Evolutionary conservation across 2,329 filamentous ascomycete genomes (phyloP), one percentile per base, ranked within the genome.

Genomic region (Mycosphaerella sp.): DNA sequence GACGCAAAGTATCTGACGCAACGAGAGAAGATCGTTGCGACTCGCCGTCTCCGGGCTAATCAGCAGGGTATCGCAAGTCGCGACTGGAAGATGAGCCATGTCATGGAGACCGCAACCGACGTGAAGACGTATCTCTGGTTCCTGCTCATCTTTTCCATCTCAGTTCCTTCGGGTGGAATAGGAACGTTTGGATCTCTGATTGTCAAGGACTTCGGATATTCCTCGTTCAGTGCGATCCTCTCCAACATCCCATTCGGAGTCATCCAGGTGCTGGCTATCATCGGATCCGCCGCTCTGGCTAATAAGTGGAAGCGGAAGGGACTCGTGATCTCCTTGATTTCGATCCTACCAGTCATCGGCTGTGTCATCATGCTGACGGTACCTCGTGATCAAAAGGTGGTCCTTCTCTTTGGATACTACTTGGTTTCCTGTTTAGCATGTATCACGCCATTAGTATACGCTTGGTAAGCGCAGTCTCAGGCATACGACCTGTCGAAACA

Each of bases 211-310:
- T 51, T 51, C 34, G 48, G 48, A n/a, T 51, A 44, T 10, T 32
- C 40, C 9, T 43, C 40, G n/a, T 51, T 51, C 10, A 14, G 26
- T 34, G 43, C 48, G 4, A 51, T 51, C 48, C 32, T 51, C 12
- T 51, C 45, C 42, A 51, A 51, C 5, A 32, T 51, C 7, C 48
- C 48, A 4, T 51, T 51, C 34, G 48, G 48, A n/a, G 48, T 34
- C 17, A 45, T 51, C 38, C 40, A 40, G 11, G 34, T 51, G 21
- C 29, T 51, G 7, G 21, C 14, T n/a, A 51, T 23, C 40, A 14
- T 51, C 3, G 48, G 48, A 21, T 26, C 38, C 2, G 48, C 38
- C 12, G 40, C 38, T 26, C 41, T 51, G 2, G 39, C 48, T 6
- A 51, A 26, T 2, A 51, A 51, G n/a, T 17, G 32, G 12, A 32